Base-by-base conservation (phyloP, 768 basidiomycete species). In the Trametes punicea region DNA sequence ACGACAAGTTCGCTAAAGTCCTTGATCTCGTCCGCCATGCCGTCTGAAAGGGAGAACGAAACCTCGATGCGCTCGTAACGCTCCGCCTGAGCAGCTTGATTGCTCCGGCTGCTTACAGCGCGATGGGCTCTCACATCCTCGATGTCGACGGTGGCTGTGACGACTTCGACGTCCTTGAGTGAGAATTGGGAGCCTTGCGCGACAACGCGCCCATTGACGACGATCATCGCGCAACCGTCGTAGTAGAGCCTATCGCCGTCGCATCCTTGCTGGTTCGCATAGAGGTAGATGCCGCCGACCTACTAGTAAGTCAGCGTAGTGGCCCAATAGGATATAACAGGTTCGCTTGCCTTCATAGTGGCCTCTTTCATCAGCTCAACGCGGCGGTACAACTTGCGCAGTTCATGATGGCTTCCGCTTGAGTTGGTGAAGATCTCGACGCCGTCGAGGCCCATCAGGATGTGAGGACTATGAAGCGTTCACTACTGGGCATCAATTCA, bases 391-490 rank as follows among this genome's bases (percentile, higher is more conserved):
- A 99, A 80, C 71, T 99, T 99, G n/a, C 97, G 86, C 23, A 99
- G 84, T 68, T 98, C 97, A 66, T 99, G 97, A 68, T 99, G 97
- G 70, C 93, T 96, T 4, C 94, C 97, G 61, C 92, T 95, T 1
- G 97, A 98, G 73, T 99, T 99, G 8, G 96, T 98, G 69, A 98
- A 98, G 46, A 99, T 97, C 71, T 99, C 97, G 7, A 98, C 96
- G 5, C 97, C 97, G 65, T 99, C 96, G 8, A 99, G 81, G 6
- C 96, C 97, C 97, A 98, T 98, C 11, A 87, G 73, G 54, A 98
- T 96, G 68, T 99, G 97, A 4, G 97, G 97, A 59, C 97, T 99
- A 59, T 13, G 5, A 18, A n/a, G 25, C 0, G 11, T 11, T 49
- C 18, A 21, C 39, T 5, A 57, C 26, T 21, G n/a, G 40, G 36